Percentiles rank a stretch among this genome's conserved stretches.
phyloP scores from a whole-genome alignment of 106 monocot species.

The Dendrobium nobile region DNA sequence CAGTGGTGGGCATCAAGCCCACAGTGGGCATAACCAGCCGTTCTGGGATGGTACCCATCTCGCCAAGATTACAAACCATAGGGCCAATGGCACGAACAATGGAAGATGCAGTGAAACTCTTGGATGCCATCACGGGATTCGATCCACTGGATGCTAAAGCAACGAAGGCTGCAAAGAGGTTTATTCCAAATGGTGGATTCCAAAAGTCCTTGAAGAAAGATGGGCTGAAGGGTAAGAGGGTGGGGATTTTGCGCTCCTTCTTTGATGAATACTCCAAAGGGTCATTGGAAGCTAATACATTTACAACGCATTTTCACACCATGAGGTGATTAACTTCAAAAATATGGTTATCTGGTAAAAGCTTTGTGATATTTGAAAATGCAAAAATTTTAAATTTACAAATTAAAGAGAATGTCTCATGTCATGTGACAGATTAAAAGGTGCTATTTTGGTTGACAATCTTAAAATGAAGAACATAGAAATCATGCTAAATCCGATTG shows the following conservation, averaged over 20 bases:
- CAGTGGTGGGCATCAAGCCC: neutral
- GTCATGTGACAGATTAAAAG: conserved; percentile 11
- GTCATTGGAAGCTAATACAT: conserved; percentile 14
- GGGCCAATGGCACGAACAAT: conserved; percentile 40
- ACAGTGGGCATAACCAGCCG: no score
- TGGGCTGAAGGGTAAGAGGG: conserved; percentile 52
- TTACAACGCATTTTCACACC: conserved; percentile 37
- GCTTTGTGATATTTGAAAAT: no score
- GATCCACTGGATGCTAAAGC: conserved; percentile 38
- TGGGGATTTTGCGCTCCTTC: conserved; percentile 50
- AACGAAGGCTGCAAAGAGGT: conserved; percentile 25
- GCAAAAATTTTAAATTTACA: no score
- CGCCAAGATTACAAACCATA: neutral
- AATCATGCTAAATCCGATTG: conserved; percentile 10
- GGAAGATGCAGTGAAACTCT: conserved; percentile 35
- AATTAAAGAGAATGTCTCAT: no score
- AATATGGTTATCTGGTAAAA: no score
- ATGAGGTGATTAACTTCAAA: conserved; percentile 27
- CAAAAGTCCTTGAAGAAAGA: conserved; percentile 37
- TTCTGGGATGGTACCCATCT: neutral
- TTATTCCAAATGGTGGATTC: conserved; percentile 52
- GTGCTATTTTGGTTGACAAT: conserved; percentile 32
- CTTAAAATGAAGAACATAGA: conserved; percentile 29
- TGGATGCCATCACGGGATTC: conserved; percentile 55
- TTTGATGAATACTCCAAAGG: conserved; percentile 17